phyloP scores from a whole-genome alignment of 1,284 basidiomycete species.

The Puccinia hordei region DNA sequence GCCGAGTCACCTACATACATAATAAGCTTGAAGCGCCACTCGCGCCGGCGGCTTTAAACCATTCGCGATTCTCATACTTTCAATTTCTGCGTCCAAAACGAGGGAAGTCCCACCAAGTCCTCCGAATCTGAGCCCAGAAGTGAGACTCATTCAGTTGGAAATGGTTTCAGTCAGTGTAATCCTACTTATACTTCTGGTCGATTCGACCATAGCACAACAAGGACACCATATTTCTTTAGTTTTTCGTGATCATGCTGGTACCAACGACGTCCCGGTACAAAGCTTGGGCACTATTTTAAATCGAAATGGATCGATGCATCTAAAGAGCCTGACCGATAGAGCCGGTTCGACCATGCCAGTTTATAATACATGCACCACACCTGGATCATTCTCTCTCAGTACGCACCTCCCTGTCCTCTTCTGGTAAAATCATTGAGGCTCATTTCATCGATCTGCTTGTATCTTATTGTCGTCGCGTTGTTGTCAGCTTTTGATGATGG shows the following conservation, averaged over 20 bases:
- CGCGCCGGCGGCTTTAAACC: neutral
- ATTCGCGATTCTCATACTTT: neutral
- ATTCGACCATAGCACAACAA: neutral
- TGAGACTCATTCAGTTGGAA: neutral
- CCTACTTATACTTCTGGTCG: neutral
- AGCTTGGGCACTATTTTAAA: neutral
- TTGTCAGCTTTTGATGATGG: slow-evolving; percentile 49
- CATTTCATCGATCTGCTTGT: neutral
- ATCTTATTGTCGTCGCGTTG: neutral
- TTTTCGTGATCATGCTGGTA: neutral
- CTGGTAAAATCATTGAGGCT: neutral
- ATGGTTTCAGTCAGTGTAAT: neutral
- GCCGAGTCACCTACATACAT: neutral
- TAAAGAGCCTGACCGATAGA: neutral
- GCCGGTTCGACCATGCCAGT: neutral
- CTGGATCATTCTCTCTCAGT: slow-evolving; percentile 8
- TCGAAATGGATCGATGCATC: neutral
- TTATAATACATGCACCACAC: slow-evolving; percentile 6
- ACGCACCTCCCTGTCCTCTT: neutral
- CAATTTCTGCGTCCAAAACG: neutral
- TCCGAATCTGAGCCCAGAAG: neutral
- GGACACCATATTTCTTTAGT: neutral
- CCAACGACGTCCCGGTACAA: neutral
- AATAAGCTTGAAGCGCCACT: neutral
- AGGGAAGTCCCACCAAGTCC: neutral